Conservation (phyloP, 352 stramenopile species). For the Phytopythium vexans region DNA sequence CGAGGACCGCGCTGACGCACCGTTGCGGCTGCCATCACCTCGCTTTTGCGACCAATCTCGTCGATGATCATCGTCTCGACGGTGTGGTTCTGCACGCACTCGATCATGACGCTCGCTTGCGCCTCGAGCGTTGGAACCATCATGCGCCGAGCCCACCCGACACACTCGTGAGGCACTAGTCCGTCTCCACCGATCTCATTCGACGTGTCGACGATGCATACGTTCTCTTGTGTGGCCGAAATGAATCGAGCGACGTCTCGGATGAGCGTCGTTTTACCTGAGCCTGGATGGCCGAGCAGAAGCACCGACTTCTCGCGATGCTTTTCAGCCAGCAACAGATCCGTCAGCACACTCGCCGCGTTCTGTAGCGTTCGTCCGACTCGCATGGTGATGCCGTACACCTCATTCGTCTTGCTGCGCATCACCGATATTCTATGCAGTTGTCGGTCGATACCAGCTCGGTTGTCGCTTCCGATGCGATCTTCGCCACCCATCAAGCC, state of each 20-base stretch:
- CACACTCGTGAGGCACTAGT: slow-evolving; percentile 67
- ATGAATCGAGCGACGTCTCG: slow-evolving; percentile 71
- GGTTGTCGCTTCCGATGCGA: slow-evolving; percentile 77
- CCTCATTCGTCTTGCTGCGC: slow-evolving; percentile 40
- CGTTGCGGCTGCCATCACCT: slow-evolving; percentile 76
- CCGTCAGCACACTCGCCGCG: slow-evolving; percentile 55
- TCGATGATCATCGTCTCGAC: slow-evolving; percentile 88
- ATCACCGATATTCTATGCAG: slow-evolving; percentile 84
- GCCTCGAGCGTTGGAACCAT: slow-evolving; percentile 66
- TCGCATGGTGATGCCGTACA: slow-evolving; percentile 73
- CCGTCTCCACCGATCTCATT: slow-evolving; percentile 90
- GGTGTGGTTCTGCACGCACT: slow-evolving; percentile 90
- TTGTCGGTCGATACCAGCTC: slow-evolving; percentile 60
- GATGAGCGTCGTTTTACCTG: slow-evolving; percentile 87
- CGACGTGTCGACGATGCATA: slow-evolving; percentile 88
- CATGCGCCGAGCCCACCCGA: slow-evolving; percentile 73
- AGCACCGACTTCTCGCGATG: slow-evolving; percentile 58
- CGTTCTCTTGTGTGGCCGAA: slow-evolving; percentile 57
- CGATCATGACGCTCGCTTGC: slow-evolving; percentile 80
- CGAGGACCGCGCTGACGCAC: slow-evolving; percentile 75
- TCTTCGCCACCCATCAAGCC: slow-evolving; percentile 29
- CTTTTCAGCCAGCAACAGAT: slow-evolving; percentile 50
- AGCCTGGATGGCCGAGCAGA: slow-evolving; percentile 56
- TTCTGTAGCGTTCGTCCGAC: slow-evolving; percentile 64
- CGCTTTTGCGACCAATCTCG: slow-evolving; percentile 79